phyloP scores from a whole-genome alignment of 2,329 filamentous ascomycete genomes.

The Aureobasidium pullulans region DNA sequence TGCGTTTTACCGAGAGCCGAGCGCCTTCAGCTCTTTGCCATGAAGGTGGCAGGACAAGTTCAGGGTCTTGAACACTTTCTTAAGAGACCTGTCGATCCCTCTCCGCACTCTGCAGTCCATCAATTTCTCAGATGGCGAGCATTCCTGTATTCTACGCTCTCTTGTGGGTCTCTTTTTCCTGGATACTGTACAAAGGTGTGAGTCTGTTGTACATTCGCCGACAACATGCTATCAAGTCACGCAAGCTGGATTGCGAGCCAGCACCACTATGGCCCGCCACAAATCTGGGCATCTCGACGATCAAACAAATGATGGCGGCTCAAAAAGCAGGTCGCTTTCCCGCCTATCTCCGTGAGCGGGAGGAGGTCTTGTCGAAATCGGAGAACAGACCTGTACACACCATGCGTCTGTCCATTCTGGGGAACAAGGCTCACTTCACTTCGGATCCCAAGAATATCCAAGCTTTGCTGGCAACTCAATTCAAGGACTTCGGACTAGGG shows the following conservation, averaged over 20 bases:
- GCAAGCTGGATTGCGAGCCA: slow-evolving; percentile 12
- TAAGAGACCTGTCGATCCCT: slow-evolving; percentile 13
- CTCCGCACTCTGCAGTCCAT: not conserved
- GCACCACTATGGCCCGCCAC: slow-evolving; percentile 21
- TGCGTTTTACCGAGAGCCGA: slow-evolving; percentile 5
- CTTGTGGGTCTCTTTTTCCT: not conserved
- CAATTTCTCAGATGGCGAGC: not conserved
- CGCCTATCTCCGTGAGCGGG: slow-evolving; percentile 23
- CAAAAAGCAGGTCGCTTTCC: slow-evolving; percentile 24
- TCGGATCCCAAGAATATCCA: slow-evolving; percentile 30
- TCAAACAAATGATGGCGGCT: slow-evolving; percentile 22
- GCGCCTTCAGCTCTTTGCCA: not conserved
- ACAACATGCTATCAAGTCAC: slow-evolving; percentile 13
- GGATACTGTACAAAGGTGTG: slow-evolving; percentile 1
- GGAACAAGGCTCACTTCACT: slow-evolving; percentile 23
- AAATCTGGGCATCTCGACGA: slow-evolving; percentile 23
- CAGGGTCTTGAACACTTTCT: not conserved
- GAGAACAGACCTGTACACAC: slow-evolving; percentile 23
- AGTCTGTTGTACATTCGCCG: slow-evolving; percentile 1
- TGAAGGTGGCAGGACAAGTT: not conserved
- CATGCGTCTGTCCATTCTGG: slow-evolving; percentile 21
- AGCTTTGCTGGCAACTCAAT: slow-evolving; percentile 27
- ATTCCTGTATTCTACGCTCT: not conserved
- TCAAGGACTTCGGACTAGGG: slow-evolving; percentile 27
- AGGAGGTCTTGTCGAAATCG: slow-evolving; percentile 19